Percentiles rank a stretch among this genome's conserved stretches.
Evolutionary conservation across 228 moss, liverwort and hornwort genomes (phyloP).

Genomic region (Sphagnum magellanicum): DNA sequence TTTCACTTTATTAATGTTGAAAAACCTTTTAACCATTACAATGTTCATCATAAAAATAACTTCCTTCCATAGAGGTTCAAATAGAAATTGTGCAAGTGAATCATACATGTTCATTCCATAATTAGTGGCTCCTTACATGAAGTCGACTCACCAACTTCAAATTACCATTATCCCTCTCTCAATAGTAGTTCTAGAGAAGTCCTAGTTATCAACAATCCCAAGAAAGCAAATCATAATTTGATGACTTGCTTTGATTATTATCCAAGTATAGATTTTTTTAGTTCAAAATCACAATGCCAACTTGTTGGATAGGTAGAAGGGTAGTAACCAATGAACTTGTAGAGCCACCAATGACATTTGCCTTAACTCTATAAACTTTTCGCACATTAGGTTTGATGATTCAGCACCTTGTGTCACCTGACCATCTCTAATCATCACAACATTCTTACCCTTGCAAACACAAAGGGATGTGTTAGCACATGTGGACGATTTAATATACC

Average conservation of each 20-base stretch:
- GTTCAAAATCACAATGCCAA: background rate
- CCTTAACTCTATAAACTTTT: slow-evolving; percentile 84
- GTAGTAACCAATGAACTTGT: slow-evolving; percentile 33
- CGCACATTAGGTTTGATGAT: slow-evolving; percentile 89
- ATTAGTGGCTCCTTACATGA: too few relatives aligned
- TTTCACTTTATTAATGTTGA: background rate
- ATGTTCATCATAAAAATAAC: too few relatives aligned
- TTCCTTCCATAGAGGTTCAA: too few relatives aligned
- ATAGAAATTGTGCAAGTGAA: too few relatives aligned
- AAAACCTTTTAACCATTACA: too few relatives aligned
- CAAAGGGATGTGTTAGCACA: slow-evolving; percentile 46
- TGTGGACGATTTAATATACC: too few relatives aligned
- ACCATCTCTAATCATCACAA: slow-evolving; percentile 85
- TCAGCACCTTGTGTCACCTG: slow-evolving; percentile 81
- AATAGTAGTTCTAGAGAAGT: slow-evolving; percentile 2
- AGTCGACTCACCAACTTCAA: too few relatives aligned
- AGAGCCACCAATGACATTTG: slow-evolving; percentile 81
- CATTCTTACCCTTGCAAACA: slow-evolving; percentile 71
- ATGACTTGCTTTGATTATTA: background rate
- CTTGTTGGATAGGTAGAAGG: background rate
- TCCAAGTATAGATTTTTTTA: too few relatives aligned
- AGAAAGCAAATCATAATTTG: too few relatives aligned
- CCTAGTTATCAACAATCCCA: too few relatives aligned
- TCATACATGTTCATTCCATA: too few relatives aligned
- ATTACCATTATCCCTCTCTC: background rate